These are phyloP conservation scores for Exophiala alcalophila DNA, from an alignment of 2,329 filamentous ascomycete genomes.

Conservation along the genomic window DNA sequence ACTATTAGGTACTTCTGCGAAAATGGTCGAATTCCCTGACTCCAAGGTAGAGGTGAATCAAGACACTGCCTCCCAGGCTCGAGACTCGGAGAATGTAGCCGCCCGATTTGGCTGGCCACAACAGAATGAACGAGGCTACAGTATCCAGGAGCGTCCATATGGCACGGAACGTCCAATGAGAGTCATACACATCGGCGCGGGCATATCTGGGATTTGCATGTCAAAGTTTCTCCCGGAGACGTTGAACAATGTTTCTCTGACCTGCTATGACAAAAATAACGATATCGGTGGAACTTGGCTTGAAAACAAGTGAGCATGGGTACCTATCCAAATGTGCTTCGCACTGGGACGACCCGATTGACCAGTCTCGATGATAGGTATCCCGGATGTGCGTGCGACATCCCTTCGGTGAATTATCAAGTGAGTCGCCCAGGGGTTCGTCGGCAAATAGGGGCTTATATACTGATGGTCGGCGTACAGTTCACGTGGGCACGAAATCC, in stretches of 20 bases:
- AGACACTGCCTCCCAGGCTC: no score
- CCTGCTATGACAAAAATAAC: conserved; percentile 35
- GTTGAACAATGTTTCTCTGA: conserved; percentile 27
- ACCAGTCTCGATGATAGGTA: conserved; percentile 22
- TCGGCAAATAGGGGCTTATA: not conserved
- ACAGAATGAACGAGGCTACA: conserved; percentile 18
- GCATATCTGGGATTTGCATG: conserved; percentile 41
- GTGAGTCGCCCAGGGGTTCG: no score
- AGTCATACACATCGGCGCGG: conserved; percentile 41
- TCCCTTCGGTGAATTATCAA: conserved; percentile 32
- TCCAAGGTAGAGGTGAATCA: no score
- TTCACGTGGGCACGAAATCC: conserved; percentile 34
- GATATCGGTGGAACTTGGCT: conserved; percentile 39
- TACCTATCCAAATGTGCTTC: not conserved
- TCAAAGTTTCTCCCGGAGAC: conserved; percentile 32
- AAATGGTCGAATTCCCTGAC: no score
- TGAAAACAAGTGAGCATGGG: conserved; percentile 33
- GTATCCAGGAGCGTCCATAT: conserved; percentile 14
- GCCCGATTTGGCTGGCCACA: conserved; percentile 11
- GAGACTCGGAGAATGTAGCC: not conserved
- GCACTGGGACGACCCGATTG: no score
- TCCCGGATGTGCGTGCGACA: conserved; percentile 36
- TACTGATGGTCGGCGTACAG: conserved; percentile 3
- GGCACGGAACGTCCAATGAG: conserved; percentile 23
- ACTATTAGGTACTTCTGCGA: no score